Base-by-base conservation (phyloP, 1,139 yeast genomes). In the Taphrina sp. region DNA sequence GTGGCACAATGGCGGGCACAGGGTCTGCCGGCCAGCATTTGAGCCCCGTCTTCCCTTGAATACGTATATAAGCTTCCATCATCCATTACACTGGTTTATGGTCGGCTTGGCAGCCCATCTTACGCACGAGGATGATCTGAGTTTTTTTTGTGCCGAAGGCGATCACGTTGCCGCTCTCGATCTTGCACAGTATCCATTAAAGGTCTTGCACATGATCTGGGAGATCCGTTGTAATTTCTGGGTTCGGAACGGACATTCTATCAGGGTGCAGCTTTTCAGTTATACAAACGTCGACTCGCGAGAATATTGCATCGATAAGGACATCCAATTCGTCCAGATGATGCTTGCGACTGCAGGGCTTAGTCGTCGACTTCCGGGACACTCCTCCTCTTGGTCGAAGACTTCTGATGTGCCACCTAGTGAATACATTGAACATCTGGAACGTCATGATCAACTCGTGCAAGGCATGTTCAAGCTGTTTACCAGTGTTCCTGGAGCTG, bases 211-310 rank as follows among this genome's bases (percentile, higher is more conserved):
- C 0, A 70, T 86, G 19, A 74, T 83, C 5, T 75, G 90, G 0
- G 96, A 92, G 66, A 81, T 89, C 14, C 79, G 81, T 44, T 76
- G 80, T 1, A 95, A 95, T 0, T 79, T 84, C 60, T 92, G 97
- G 97, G 87, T 92, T 2, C 78, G 97, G 67, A 92, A 92, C 66
- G 90, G 90, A 0, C 77, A 80, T 60, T 83, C 92, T 42, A 81
- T 88, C 10, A 76, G 85, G 52, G 82, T 83, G 31, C 97, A 92
- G 65, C 76, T 85, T 62, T 84, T 82, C 62, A 81, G 89, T 61
- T 92, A 92, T 67, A 78, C 86, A 39, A 84, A 80, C 59, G 79
- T 89, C n/a, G 86, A 89, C 5, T 76, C 90, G 47, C 74, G 97
- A 55, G 97, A 92, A 62, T 79, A 81, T 61, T 49, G 62, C 14